phyloP scores from a whole-genome alignment of 257 asterid genomes.

The Solanum chiquidenum region DNA sequence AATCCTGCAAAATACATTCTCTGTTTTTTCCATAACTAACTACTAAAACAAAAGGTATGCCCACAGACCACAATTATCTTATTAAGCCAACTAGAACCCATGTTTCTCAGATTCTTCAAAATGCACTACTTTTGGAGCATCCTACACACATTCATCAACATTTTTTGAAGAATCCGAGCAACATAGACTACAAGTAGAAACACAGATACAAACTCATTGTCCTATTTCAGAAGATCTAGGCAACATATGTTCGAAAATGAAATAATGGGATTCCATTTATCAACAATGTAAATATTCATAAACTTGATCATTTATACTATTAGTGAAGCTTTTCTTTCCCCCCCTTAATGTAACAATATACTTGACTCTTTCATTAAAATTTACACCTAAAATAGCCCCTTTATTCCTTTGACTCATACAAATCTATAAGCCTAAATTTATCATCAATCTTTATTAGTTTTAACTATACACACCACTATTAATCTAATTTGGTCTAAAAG shows the following conservation, averaged over 20 bases:
- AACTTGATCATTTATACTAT: not conserved
- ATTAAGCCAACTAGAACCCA: not conserved
- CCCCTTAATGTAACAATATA: no score
- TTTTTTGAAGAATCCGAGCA: no score
- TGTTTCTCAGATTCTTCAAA: no score
- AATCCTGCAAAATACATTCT: not conserved
- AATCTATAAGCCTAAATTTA: not conserved
- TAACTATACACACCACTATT: not conserved
- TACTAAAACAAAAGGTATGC: not conserved
- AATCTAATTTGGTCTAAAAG: not conserved
- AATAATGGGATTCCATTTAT: not conserved
- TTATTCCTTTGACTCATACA: not conserved
- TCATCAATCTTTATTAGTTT: not conserved
- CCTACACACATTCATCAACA: no score
- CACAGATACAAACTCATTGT: not conserved
- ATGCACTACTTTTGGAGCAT: no score
- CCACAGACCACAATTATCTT: not conserved
- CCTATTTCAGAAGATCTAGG: not conserved
- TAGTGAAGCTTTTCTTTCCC: no score
- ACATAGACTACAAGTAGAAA: not conserved
- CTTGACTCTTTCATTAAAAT: no score
- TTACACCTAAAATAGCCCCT: no score
- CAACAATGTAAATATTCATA: not conserved
- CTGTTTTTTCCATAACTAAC: not conserved
- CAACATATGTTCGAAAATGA: not conserved